These are phyloP conservation scores for Hamigera avellanea DNA, from an alignment of 495 filamentous ascomycete species.

Conservation along the genomic window DNA sequence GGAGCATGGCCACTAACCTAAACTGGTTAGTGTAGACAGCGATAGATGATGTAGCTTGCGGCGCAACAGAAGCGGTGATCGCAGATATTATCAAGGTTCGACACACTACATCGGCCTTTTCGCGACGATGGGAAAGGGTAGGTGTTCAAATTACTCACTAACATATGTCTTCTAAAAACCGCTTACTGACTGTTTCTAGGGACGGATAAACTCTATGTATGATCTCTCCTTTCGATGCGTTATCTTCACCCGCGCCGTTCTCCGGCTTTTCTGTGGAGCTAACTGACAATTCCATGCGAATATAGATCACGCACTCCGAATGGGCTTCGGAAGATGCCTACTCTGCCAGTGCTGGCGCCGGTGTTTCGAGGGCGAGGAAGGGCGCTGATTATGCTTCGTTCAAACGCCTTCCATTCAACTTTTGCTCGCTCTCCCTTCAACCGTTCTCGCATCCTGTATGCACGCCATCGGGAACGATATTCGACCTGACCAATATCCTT, in stretches of 20 bases:
- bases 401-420: constrained; percentile 91
- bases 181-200: constrained; percentile 21
- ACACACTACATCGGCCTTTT: background rate
- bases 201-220: constrained; percentile 68
- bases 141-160: constrained; percentile 8
- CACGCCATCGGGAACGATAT: constrained; percentile 65
- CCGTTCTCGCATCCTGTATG: constrained; percentile 83
- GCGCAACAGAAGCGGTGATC: constrained; percentile 3
- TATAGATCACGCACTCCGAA: constrained; percentile 82
- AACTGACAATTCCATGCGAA: constrained; percentile 8
- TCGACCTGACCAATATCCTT: constrained; percentile 76
- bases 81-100: constrained; percentile 1
- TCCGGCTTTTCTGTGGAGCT: constrained; percentile 6
- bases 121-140: constrained; percentile 48
- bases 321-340: constrained; percentile 88
- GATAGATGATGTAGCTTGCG: background rate
- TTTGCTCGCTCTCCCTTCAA: constrained; percentile 90
- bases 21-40: constrained; percentile 9
- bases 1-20: no score
- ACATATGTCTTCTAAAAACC: constrained; percentile 1
- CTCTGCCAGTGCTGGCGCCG: constrained; percentile 62
- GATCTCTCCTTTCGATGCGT: constrained; percentile 6
- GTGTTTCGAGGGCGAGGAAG: constrained; percentile 36
- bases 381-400: constrained; percentile 54
- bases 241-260: background rate